Conservation (phyloP, 768 basidiomycete genomes). For the Mycena filopes region DNA sequence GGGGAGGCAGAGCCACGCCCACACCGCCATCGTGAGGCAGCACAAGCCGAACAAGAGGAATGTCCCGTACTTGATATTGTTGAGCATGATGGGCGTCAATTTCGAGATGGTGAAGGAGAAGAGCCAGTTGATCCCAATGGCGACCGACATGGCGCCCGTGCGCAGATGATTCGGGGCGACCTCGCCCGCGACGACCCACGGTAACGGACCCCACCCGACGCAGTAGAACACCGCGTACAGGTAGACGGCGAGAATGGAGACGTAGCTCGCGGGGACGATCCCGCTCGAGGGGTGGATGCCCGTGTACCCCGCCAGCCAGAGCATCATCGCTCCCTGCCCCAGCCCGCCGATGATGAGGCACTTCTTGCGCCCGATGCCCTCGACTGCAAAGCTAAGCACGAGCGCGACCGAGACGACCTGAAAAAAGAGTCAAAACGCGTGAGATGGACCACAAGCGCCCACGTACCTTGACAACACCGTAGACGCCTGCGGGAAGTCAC, state of each 20-base stretch:
- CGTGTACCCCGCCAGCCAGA: constrained; percentile 57
- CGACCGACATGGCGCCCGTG: constrained; percentile 49
- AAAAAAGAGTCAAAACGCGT: no score
- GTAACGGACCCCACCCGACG: constrained; percentile 51
- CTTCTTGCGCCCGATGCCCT: constrained; percentile 58
- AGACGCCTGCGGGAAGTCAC: constrained; percentile 38
- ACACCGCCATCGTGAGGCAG: constrained; percentile 53
- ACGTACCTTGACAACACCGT: constrained; percentile 49
- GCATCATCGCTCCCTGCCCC: constrained; percentile 60
- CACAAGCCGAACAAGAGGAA: constrained; percentile 55
- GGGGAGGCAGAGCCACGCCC: constrained; percentile 57
- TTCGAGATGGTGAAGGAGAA: constrained; percentile 60
- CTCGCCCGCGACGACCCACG: constrained; percentile 55
- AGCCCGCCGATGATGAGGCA: constrained; percentile 61
- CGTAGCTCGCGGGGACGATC: constrained; percentile 52
- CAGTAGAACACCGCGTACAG: constrained; percentile 61
- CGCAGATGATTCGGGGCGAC: constrained; percentile 58
- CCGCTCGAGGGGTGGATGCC: constrained; percentile 45
- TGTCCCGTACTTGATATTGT: constrained; percentile 50
- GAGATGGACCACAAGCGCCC: constrained; percentile 2
- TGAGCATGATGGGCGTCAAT: constrained; percentile 50
- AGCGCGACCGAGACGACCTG: constrained; percentile 48
- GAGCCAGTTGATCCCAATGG: constrained; percentile 57
- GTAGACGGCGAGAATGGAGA: constrained; percentile 58
- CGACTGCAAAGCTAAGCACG: constrained; percentile 58